Evolutionary conservation across 164 flowering plant species (phyloP), one percentile per base, ranked within the genome.

Genomic region (Paratinospora sagittata): DNA sequence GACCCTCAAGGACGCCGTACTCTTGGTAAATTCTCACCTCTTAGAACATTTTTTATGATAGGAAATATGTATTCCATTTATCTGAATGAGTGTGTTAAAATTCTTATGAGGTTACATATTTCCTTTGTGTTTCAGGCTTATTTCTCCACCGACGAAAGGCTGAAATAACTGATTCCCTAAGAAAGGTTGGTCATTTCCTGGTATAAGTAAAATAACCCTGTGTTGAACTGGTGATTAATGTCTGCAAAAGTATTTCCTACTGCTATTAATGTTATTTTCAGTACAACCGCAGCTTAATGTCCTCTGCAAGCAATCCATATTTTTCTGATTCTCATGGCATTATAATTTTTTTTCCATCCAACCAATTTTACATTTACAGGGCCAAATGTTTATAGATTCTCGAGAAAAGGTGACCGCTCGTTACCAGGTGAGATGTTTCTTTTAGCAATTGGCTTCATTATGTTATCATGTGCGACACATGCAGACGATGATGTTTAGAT

Each of bases 1-100:
- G 99, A 96, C 80, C 99, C 96, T 75, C 99, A 93, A 79, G 98
- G 99, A 52, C 96, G 97, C 30, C 85, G 99, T 3, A 96, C 99
- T 27, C 96, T 96, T 73, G 99, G 99, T 96, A 88, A 73, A 47
- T 26, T 79, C 79, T 73, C 45, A 17, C 41, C 5, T 47, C 26
- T 3, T 63, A 4, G 30, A 66, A 69, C 17, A 19, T 21, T 47
- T 21, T 8, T 65, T 47, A 26, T 71, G 11, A 65, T 64, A 34
- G 47, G 52, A 27, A 10, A 27, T 10, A 57, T 37, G 26, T 19
- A 26, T 14, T 61, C 0, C 65, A 60, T 72, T 63, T 14, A 45
- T 63, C 71, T 52, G 58, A 49, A 13, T 49, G 3, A 13, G 6
- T 13, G 5, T 16, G 23, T 19, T 66, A 0, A 43, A 26, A 37